Evolutionary conservation across 192 early-diverging fungal genomes (phyloP).

Genomic region (Backusella liffmaniae): DNA sequence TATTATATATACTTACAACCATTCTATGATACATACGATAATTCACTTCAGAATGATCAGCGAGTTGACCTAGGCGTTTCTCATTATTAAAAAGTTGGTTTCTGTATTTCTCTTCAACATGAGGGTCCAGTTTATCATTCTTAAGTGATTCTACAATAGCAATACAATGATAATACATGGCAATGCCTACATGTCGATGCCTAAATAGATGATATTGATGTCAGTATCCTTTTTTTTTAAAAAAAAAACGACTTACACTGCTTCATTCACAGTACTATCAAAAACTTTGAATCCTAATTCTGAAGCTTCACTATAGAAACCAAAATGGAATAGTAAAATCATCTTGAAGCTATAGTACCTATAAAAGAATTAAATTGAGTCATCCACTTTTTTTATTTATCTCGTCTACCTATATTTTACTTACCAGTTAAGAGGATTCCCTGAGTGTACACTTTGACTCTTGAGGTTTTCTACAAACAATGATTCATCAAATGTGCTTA

Average conservation of each 20-base stretch:
- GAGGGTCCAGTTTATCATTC: neutral
- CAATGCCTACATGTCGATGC: slow-evolving; percentile 29
- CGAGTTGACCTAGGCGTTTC: neutral
- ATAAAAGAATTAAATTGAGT: neutral
- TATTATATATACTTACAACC: slow-evolving; percentile 16
- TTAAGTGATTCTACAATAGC: slow-evolving; percentile 21
- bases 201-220: neutral
- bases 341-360: slow-evolving; percentile 30
- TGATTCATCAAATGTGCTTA: slow-evolving; percentile 11
- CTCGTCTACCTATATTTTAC: too few relatives aligned
- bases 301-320: slow-evolving; percentile 13
- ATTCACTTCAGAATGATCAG: slow-evolving; percentile 27
- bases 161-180: slow-evolving; percentile 24
- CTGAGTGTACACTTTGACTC: slow-evolving; percentile 16
- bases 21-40: slow-evolving; percentile 26
- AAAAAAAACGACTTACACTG: slow-evolving; percentile 15
- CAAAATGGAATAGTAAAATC: slow-evolving; percentile 22
- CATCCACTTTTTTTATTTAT: neutral
- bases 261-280: slow-evolving; percentile 14
- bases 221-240: neutral
- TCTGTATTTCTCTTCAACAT: slow-evolving; percentile 9
- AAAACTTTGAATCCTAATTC: slow-evolving; percentile 25
- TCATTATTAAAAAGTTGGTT: slow-evolving; percentile 1
- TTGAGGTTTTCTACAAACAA: slow-evolving; percentile 16
- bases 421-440: slow-evolving; percentile 17